Conservation (phyloP, 2,329 filamentous ascomycete genomes). For the Colletotrichum viniferum region DNA sequence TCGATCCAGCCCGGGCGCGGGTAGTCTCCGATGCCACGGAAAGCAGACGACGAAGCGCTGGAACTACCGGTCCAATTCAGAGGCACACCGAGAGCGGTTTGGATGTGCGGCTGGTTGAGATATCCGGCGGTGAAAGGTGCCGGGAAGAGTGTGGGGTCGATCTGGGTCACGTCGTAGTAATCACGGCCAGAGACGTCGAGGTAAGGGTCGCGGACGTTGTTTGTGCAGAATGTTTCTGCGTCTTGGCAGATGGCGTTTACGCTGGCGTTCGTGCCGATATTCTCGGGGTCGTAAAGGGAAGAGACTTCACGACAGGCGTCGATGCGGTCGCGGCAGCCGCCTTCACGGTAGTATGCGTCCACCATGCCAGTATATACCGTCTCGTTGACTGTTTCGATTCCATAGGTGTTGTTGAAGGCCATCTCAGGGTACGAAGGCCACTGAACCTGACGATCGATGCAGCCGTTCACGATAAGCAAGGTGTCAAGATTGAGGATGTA, state of each 20-base stretch:
- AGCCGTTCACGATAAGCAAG: constrained; percentile 62
- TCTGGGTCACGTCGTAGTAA: constrained; percentile 25
- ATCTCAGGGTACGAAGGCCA: constrained; percentile 36
- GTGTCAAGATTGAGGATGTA: constrained; percentile 51
- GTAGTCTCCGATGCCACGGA: constrained; percentile 32
- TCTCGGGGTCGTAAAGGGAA: constrained; percentile 19
- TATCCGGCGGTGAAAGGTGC: constrained; percentile 17
- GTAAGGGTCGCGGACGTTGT: constrained; percentile 18
- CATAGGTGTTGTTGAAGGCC: constrained; percentile 37
- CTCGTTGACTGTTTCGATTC: constrained; percentile 33
- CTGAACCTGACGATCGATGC: constrained; percentile 49
- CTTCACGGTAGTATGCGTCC: constrained; percentile 30
- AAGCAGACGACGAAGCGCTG: constrained; percentile 7
- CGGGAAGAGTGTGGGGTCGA: constrained; percentile 23
- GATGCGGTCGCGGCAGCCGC: constrained; percentile 61
- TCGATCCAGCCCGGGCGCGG: constrained; percentile 44
- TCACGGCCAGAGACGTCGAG: not conserved
- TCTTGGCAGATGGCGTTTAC: constrained; percentile 24
- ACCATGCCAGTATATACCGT: constrained; percentile 32
- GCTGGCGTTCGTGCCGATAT: constrained; percentile 29
- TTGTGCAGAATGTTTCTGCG: constrained; percentile 12
- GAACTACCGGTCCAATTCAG: constrained; percentile 52
- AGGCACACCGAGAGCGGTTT: constrained; percentile 65
- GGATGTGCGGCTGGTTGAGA: constrained; percentile 40
- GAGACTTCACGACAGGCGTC: constrained; percentile 51